Evolutionary conservation across 2,329 filamentous ascomycete species (phyloP), one percentile per base, ranked within the genome.

Genomic region (Teratosphaeriaceae sp.): DNA sequence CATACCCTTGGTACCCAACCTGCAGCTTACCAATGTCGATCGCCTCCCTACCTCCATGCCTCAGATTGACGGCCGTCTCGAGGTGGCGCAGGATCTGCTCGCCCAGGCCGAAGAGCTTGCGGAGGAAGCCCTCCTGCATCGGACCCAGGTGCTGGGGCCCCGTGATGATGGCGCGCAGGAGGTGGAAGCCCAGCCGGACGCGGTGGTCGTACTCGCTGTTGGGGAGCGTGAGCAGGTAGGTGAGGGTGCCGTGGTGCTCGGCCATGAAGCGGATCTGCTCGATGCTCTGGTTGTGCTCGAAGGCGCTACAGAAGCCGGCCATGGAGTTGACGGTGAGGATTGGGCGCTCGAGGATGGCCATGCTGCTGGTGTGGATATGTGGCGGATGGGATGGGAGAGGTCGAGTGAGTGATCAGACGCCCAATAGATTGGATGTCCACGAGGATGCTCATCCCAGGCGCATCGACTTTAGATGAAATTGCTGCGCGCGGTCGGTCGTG

Each of bases 101-200:
- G n/a, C 44, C 44, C 20, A 38, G 22, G n/a, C 7, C 8, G 35
- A 46, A 46, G 8, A 46, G 21, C 34, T 27, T 34, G 27, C 40
- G 33, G 7, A 46, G 5, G 20, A 27, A 46, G 5, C 19, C 21
- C 12, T 39, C 27, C 4, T 24, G 23, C 39, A 46, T 42, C 11
- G 15, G 16, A 18, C 40, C 44, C 18, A 46, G 24, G 15, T 9
- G 13, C 21, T 39, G 40, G 27, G 36, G 24, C 12, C 34, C 27
- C 5, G 8, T 40, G 37, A 42, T n/a, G 35, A 43, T 35, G 34
- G 24, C 3, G 5, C 2, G 2, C 13, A 46, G 35, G 22, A 46
- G 26, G 34, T 5, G 2, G 26, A 43, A 41, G 26, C 18, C 38
- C 5, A 3, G 9, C 7, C n/a, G 16, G 18, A 34, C n/a, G 26